Conservation (phyloP, 2,329 filamentous ascomycete genomes). For the Apiospora koreana region DNA sequence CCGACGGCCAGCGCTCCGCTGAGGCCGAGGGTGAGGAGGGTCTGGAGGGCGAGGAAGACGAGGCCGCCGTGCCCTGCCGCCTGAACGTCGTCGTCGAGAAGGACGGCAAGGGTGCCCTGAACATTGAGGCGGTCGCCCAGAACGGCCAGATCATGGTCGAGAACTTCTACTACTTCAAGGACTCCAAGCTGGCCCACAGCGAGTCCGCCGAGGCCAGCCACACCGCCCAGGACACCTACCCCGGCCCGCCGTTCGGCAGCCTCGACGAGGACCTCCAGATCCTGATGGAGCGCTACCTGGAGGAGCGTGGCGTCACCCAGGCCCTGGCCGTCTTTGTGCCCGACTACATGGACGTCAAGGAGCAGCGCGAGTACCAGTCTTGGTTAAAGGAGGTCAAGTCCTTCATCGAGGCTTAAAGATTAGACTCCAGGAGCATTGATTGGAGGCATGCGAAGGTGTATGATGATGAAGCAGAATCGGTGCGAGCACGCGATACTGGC, state of each 20-base stretch:
- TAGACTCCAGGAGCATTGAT: background rate
- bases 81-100: slow-evolving; percentile 90
- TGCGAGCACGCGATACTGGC: slow-evolving; percentile 15
- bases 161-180: slow-evolving; percentile 85
- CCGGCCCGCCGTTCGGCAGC: slow-evolving; percentile 89
- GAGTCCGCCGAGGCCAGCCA: slow-evolving; percentile 76
- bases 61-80: slow-evolving; percentile 71
- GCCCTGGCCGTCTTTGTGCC: slow-evolving; percentile 87
- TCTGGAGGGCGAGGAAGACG: slow-evolving; percentile 50
- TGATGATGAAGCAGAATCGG: slow-evolving; percentile 10
- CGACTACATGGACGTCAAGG: slow-evolving; percentile 97
- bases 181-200: slow-evolving; percentile 75
- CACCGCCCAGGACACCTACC: slow-evolving; percentile 76
- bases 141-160: slow-evolving; percentile 86
- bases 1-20: slow-evolving; percentile 40
- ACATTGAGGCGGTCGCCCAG: slow-evolving; percentile 83
- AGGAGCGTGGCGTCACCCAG: slow-evolving; percentile 89
- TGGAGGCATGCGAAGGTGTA: background rate
- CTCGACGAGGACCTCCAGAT: slow-evolving; percentile 95
- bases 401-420: slow-evolving; percentile 71
- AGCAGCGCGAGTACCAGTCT: slow-evolving; percentile 92
- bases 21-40: slow-evolving; percentile 54
- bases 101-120: slow-evolving; percentile 78
- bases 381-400: slow-evolving; percentile 88
- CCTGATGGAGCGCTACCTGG: slow-evolving; percentile 88